A percentile compares a stretch with the other conserved stretches of the same genome.
These are phyloP conservation scores for Periconia sp. DNA, from an alignment of 2,329 filamentous ascomycete genomes.

Conservation along the genomic window DNA sequence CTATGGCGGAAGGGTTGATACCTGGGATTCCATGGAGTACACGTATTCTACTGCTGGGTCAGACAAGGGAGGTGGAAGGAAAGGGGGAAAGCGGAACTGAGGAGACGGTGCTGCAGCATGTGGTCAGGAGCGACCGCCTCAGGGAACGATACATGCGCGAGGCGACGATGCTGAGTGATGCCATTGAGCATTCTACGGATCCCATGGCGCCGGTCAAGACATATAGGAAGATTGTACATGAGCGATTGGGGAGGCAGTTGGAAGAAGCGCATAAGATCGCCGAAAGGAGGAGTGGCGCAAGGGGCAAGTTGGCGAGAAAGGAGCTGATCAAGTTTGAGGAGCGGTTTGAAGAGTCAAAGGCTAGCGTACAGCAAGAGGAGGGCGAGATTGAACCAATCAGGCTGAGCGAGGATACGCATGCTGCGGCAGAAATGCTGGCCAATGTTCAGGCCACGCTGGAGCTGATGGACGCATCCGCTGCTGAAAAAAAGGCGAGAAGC, in stretches of 20 bases:
- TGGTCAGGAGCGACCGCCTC: conserved; percentile 57
- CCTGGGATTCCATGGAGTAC: conserved; percentile 58
- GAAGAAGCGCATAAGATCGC: conserved; percentile 75
- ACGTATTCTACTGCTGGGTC: conserved; percentile 38
- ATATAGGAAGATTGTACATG: conserved; percentile 63
- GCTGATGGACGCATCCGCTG: conserved; percentile 58
- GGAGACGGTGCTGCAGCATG: conserved; percentile 64
- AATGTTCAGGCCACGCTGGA: conserved; percentile 70
- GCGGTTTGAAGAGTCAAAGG: conserved; percentile 60
- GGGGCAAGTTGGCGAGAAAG: conserved; percentile 76
- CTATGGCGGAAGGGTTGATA: conserved; percentile 76
- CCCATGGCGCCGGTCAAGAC: conserved; percentile 61
- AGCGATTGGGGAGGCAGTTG: conserved; percentile 63
- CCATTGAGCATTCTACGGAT: conserved; percentile 60
- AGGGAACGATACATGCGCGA: conserved; percentile 62
- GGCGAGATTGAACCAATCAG: conserved; percentile 59
- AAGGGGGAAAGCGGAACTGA: conserved; percentile 27
- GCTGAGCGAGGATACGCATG: conserved; percentile 67
- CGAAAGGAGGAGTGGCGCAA: conserved; percentile 70
- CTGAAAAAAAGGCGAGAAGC: conserved; percentile 66
- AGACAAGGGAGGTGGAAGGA: conserved; percentile 35
- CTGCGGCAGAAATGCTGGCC: conserved; percentile 68
- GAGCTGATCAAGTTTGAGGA: conserved; percentile 70
- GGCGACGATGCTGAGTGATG: conserved; percentile 62
- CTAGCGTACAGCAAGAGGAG: conserved; percentile 53